A percentile compares a stretch with the other conserved stretches of the same genome.
Evolutionary conservation across 192 early-diverging fungal genomes (phyloP).

Genomic region (Coemansia interrupta): DNA sequence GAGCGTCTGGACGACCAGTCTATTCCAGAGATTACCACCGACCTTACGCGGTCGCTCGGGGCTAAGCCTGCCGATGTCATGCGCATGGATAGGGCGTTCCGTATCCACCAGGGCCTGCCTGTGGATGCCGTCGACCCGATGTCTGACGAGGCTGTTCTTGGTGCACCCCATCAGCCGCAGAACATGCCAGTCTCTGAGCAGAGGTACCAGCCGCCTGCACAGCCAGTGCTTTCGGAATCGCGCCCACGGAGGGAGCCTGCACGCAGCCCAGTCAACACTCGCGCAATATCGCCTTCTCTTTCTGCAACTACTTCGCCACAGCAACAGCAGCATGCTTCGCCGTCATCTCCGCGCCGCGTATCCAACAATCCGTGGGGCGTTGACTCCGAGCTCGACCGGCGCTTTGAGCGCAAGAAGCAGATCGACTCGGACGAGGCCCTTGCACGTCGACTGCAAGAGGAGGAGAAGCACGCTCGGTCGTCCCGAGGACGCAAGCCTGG

Average conservation of each 20-base stretch:
- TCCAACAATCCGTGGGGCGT: slow-evolving; percentile 49
- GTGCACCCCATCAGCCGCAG: background rate
- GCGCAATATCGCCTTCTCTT: slow-evolving; percentile 28
- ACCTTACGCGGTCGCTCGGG: slow-evolving; percentile 71
- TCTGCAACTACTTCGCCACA: slow-evolving; percentile 13
- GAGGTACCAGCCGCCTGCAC: slow-evolving; percentile 18
- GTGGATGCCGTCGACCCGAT: slow-evolving; percentile 8
- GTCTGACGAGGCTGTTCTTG: background rate
- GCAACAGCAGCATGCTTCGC: background rate
- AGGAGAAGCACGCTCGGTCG: slow-evolving; percentile 39
- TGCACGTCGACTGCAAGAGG: slow-evolving; percentile 78
- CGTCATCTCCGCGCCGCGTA: background rate
- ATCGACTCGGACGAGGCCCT: slow-evolving; percentile 75
- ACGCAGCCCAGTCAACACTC: slow-evolving; percentile 26
- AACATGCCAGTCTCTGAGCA: background rate
- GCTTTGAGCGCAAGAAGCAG: slow-evolving; percentile 54
- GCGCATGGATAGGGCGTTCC: slow-evolving; percentile 62
- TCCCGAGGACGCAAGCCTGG: background rate
- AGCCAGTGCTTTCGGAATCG: slow-evolving; percentile 27
- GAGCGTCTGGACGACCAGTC: slow-evolving; percentile 82
- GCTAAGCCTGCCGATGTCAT: slow-evolving; percentile 83
- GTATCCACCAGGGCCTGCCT: slow-evolving; percentile 45
- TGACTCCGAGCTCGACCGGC: slow-evolving; percentile 46
- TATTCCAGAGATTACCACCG: slow-evolving; percentile 70
- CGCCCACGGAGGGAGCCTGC: slow-evolving; percentile 19